phyloP scores from a whole-genome alignment of 108 stramenopile genomes.

The Epithemia pelagica region DNA sequence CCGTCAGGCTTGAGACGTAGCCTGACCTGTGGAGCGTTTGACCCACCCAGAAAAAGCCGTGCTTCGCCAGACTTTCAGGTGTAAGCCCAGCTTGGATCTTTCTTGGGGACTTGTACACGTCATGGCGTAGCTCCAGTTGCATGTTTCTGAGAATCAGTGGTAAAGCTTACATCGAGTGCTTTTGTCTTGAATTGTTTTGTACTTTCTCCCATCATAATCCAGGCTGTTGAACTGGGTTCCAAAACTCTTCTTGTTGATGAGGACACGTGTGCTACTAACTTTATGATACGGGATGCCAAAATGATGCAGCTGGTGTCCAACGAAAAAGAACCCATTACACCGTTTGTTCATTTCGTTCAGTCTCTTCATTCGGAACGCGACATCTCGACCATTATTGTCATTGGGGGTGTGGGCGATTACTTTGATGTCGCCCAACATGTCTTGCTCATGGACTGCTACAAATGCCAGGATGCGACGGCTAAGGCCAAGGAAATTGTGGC shows the following conservation, averaged over 20 bases:
- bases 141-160: too few relatives aligned
- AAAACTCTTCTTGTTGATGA: slow-evolving; percentile 88
- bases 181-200: not conserved
- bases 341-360: slow-evolving; percentile 83
- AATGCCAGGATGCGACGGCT: slow-evolving; percentile 72
- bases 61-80: too few relatives aligned
- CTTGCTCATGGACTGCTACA: slow-evolving; percentile 87
- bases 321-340: slow-evolving; percentile 94
- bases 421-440: slow-evolving; percentile 91
- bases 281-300: slow-evolving; percentile 92
- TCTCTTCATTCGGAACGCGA: slow-evolving; percentile 69
- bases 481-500: slow-evolving; percentile 78
- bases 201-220: not conserved
- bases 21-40: not conserved
- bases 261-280: slow-evolving; percentile 92
- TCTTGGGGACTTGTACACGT: too few relatives aligned
- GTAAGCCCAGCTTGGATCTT: too few relatives aligned
- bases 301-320: slow-evolving; percentile 89
- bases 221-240: slow-evolving; percentile 84
- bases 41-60: not conserved
- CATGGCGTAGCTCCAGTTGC: too few relatives aligned
- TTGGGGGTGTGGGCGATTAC: slow-evolving; percentile 94
- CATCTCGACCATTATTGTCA: slow-evolving; percentile 84
- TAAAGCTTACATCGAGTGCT: too few relatives aligned
- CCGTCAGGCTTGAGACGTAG: not conserved